These are phyloP conservation scores for Coleophoma crateriformis DNA, from an alignment of 2,329 filamentous ascomycete species.

Conservation along the genomic window DNA sequence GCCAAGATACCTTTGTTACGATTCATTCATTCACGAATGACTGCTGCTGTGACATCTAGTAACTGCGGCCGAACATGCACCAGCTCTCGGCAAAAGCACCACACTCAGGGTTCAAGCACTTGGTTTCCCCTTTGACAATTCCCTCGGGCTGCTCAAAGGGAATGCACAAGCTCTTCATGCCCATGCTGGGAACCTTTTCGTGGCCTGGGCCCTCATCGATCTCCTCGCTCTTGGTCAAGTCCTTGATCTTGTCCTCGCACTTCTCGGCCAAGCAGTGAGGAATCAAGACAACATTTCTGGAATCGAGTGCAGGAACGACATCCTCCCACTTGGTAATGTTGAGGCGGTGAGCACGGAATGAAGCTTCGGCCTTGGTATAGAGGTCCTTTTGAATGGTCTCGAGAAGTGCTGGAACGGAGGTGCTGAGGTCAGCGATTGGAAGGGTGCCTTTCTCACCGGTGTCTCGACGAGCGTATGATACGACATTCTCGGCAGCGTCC, in stretches of 20 bases:
- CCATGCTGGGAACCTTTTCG: constrained; percentile 63
- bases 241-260: constrained; percentile 95
- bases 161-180: constrained; percentile 71
- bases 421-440: constrained; percentile 66
- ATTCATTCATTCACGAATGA: no score
- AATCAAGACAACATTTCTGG: constrained; percentile 88
- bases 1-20: no score
- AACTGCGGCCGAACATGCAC: constrained; percentile 82
- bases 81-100: constrained; percentile 70
- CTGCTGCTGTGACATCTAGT: constrained; percentile 13
- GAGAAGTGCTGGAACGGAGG: constrained; percentile 72
- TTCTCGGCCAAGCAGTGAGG: constrained; percentile 77
- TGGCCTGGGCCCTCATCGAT: constrained; percentile 33
- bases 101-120: constrained; percentile 90
- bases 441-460: constrained; percentile 78
- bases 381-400: constrained; percentile 88
- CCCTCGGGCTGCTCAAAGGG: constrained; percentile 83
- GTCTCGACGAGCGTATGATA: constrained; percentile 84
- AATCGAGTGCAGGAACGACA: constrained; percentile 83
- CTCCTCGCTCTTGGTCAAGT: constrained; percentile 72
- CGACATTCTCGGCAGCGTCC: constrained; percentile 78
- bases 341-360: constrained; percentile 77
- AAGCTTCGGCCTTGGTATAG: constrained; percentile 63
- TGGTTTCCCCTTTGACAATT: constrained; percentile 73
- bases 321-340: constrained; percentile 83